A percentile compares a stretch with the other conserved stretches of the same genome.
Conservation (phyloP, 2,329 filamentous ascomycete genomes). For the Tolypocladium ophioglossoides region DNA sequence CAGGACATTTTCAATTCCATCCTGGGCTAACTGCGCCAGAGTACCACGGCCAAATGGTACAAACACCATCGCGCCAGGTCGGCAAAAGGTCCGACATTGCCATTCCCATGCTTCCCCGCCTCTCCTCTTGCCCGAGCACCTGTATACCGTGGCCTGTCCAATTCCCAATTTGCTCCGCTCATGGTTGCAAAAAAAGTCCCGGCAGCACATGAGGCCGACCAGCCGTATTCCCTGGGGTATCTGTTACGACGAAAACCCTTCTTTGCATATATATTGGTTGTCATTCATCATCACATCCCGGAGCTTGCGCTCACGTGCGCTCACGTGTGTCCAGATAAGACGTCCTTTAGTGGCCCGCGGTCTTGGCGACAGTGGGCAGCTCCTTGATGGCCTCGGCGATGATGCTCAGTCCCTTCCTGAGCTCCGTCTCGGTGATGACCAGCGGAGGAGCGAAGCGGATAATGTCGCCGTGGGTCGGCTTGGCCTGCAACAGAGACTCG, state of each 20-base stretch:
- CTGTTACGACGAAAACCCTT: conserved; percentile 4
- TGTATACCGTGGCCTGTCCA: not conserved
- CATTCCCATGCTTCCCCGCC: not conserved
- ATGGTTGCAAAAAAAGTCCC: not conserved
- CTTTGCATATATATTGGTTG: not conserved
- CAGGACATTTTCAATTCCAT: not conserved
- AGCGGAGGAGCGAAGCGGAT: conserved; percentile 95
- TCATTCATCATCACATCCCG: conserved; percentile 7
- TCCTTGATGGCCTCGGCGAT: conserved; percentile 76
- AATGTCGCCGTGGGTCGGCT: conserved; percentile 97
- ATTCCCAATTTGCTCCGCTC: not conserved
- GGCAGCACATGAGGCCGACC: conserved; percentile 4
- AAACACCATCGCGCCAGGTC: not conserved
- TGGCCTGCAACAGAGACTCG: conserved; percentile 50
- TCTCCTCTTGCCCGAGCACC: not conserved
- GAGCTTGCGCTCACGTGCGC: conserved; percentile 12
- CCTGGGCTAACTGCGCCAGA: not conserved
- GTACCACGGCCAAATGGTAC: not conserved
- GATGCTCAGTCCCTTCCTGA: conserved; percentile 65
- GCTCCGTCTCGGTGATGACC: conserved; percentile 83
- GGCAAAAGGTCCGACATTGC: not conserved
- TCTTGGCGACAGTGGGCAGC: conserved; percentile 50
- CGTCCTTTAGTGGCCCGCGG: conserved; percentile 22
- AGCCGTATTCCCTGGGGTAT: conserved; percentile 5
- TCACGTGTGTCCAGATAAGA: conserved; percentile 1